Base-by-base conservation (phyloP, 495 filamentous ascomycete genomes). In the Talaromyces ruber region DNA sequence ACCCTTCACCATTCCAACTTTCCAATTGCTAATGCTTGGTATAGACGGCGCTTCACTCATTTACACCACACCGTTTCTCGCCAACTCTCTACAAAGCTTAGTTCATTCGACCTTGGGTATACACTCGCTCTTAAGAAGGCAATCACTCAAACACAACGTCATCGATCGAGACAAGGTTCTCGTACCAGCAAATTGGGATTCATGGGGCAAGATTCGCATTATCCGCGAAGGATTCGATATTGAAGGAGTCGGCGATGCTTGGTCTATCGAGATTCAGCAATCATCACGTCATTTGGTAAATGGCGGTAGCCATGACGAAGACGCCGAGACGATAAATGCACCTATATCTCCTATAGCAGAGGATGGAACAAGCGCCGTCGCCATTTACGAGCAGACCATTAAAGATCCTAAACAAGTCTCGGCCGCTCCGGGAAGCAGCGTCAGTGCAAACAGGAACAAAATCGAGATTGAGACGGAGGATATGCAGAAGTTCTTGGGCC, bases 101-200 rank as follows among this genome's bases (percentile, higher is more conserved):
- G 81, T 98, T 60, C 91, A 96, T 71, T 93, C 93, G 28, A 88
- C 89, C 45, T 78, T 98, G 39, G 92, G 90, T 16, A 95, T 98
- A 66, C 89, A 91, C 63, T 96, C 91, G n/a, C 81, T 93, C 59
- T 72, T 95, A 12, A 90, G 92, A 72, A 84, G 88, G 69, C 86
- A 91, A 64, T 84, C 87, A 45, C 77, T 97, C 26, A 97, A 93
- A 74, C 90, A 94, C 73, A 97, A 98, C 68, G 89, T 97, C 59
- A 95, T 97, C 64, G 95, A 98, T 71, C 81, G 95, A 30, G 95
- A 98, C 71, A 96, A 93, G 78, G 88, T 98, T 32, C 79, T 97
- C 0, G 86, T 99, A 2, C 95, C 94, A 4, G 88, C 92, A 11
- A 96, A 96, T 70, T 98, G 95, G 95, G 94, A 99, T 72, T 96